Evolutionary conservation across 2,329 filamentous ascomycete genomes (phyloP).

Genomic region (Magnaporthales sp.): DNA sequence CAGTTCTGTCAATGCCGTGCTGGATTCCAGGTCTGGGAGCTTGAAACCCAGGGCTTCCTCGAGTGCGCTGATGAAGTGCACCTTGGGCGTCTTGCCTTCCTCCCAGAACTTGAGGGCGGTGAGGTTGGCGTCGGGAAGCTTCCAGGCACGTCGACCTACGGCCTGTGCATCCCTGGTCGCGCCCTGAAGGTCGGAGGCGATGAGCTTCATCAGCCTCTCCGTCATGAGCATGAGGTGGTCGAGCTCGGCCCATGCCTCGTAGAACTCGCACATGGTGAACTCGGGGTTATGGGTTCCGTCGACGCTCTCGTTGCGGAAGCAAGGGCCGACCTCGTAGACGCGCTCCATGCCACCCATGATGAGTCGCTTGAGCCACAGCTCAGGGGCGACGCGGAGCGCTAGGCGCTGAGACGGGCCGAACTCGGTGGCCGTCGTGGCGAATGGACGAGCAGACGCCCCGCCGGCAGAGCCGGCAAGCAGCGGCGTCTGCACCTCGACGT

Average conservation of each 20-base stretch:
- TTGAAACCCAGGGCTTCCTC: conserved; percentile 56
- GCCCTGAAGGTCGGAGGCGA: conserved; percentile 41
- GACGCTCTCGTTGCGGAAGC: conserved; percentile 88
- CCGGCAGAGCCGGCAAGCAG: conserved; percentile 75
- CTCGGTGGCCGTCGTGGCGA: conserved; percentile 70
- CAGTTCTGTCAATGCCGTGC: conserved; percentile 50
- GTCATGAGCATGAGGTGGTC: conserved; percentile 68
- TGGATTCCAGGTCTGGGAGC: conserved; percentile 53
- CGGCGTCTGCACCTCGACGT: conserved; percentile 85
- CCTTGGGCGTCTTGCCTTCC: conserved; percentile 45
- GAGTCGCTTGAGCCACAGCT: conserved; percentile 89
- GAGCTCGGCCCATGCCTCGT: conserved; percentile 75
- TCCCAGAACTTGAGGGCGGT: conserved; percentile 5
- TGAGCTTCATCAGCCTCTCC: conserved; percentile 56
- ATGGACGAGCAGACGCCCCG: conserved; percentile 82
- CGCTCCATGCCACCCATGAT: conserved; percentile 81
- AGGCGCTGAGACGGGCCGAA: conserved; percentile 44
- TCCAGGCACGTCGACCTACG: not conserved
- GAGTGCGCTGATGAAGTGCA: conserved; percentile 78
- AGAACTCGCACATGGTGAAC: conserved; percentile 97
- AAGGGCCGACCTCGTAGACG: conserved; percentile 87
- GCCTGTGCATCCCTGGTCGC: conserved; percentile 24
- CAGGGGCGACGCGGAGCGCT: conserved; percentile 80
- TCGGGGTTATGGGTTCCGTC: conserved; percentile 93
- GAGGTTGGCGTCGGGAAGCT: not conserved